Base-by-base conservation (phyloP, 2,329 filamentous ascomycete species). In the Microcyclosporella mali region DNA sequence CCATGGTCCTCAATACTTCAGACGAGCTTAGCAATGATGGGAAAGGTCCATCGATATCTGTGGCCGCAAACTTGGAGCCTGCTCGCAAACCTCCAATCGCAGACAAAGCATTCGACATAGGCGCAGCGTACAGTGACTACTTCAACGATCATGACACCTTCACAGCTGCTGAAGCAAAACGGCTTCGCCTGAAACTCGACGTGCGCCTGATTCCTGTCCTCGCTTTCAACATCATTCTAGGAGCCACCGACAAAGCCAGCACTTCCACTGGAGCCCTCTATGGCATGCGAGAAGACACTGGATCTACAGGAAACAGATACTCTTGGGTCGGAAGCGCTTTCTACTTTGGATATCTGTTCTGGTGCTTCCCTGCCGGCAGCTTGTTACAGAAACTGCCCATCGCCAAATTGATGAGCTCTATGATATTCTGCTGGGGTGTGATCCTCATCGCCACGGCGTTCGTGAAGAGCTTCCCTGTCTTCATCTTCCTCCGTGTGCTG, bases 211-310 rank as follows among this genome's bases (percentile, higher is more conserved):
- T 49, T 14, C 46, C 46, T 2, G 33, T 45, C n/a, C 21, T 48
- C 2, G 32, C 37, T 12, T 35, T 45, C 30, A 48, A 35, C 30
- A 41, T 41, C 42, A 45, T 48, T 14, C 41, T 48, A 12, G 41
- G 18, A 8, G 41, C 41, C 2, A 42, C 34, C 11, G 46, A 48
- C 35, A 48, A 48, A 37, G 41, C 38, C 19, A 31, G 21, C 25
- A 45, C 34, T 7, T 31, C 37, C 15, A 45, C 32, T 4, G 46
- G 32, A 11, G 40, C 38, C 2, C 29, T 49, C 14, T 45, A 43
- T 16, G 70, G 78, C 1, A 75, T 84, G 46, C 67, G 70, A 19
- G 70, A 79, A 2, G 78, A 80, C 47, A 67, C 82, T 4, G 50
- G 71, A 10, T 66, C 82, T 1, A 65, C 70, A 15, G 76, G 76